Conservation (phyloP, 2,329 filamentous ascomycete genomes). For the Chalara sp. region DNA sequence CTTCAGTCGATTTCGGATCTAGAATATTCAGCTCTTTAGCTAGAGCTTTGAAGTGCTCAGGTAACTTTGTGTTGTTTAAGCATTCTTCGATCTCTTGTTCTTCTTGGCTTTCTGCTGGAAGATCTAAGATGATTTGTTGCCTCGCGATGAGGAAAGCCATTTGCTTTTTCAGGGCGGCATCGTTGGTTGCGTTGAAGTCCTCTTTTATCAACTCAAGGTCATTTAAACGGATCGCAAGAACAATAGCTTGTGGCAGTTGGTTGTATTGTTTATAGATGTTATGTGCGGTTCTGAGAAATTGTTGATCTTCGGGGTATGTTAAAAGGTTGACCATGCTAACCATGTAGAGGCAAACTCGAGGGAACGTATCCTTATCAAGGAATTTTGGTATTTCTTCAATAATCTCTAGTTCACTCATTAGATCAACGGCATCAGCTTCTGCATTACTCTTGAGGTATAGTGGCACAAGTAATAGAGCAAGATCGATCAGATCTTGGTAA, state of each 20-base stretch:
- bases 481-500: slow-evolving; percentile 75
- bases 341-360: slow-evolving; percentile 93
- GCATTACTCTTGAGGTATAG: slow-evolving; percentile 97
- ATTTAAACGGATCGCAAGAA: slow-evolving; percentile 88
- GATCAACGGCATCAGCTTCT: slow-evolving; percentile 93
- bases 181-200: slow-evolving; percentile 74
- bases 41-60: slow-evolving; percentile 88
- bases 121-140: slow-evolving; percentile 79
- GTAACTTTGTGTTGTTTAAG: slow-evolving; percentile 78
- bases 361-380: slow-evolving; percentile 89
- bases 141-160: slow-evolving; percentile 88
- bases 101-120: slow-evolving; percentile 56
- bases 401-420: slow-evolving; percentile 95
- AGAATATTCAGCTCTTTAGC: slow-evolving; percentile 95
- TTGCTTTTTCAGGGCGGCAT: slow-evolving; percentile 82
- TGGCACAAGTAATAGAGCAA: slow-evolving; percentile 79
- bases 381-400: slow-evolving; percentile 87
- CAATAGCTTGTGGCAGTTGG: slow-evolving; percentile 87
- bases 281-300: slow-evolving; percentile 89
- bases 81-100: slow-evolving; percentile 74
- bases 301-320: slow-evolving; percentile 95
- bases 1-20: slow-evolving; percentile 93
- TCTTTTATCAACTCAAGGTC: slow-evolving; percentile 74
- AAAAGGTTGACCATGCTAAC: slow-evolving; percentile 97
- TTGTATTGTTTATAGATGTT: slow-evolving; percentile 90